These are phyloP conservation scores for Abrus pulchellus DNA, from an alignment of 306 rosid species.

Conservation along the genomic window DNA sequence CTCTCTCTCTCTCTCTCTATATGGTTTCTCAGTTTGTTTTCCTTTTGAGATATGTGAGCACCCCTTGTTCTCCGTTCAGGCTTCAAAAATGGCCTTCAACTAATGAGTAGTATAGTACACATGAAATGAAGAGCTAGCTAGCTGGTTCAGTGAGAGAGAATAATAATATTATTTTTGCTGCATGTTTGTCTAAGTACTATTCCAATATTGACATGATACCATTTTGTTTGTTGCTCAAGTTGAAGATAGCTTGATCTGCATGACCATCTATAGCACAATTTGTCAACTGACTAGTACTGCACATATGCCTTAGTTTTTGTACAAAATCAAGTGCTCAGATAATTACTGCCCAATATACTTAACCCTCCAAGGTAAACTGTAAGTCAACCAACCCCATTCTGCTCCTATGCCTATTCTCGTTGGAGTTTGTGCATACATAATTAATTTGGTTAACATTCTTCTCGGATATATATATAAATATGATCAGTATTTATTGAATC, in stretches of 20 bases:
- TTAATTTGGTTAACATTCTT: neutral
- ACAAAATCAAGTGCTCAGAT: conserved; percentile 20
- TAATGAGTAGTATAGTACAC: conserved; percentile 5
- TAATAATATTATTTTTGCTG: neutral
- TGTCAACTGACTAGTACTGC: conserved; percentile 29
- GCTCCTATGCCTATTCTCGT: neutral
- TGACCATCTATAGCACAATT: conserved; percentile 8
- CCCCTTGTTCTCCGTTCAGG: conserved; percentile 9
- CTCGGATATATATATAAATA: neutral
- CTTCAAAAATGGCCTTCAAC: conserved; percentile 38
- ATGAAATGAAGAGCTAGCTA: conserved; percentile 15
- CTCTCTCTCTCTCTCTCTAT: neutral
- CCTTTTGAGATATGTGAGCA: conserved; percentile 9
- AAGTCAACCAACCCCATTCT: neutral
- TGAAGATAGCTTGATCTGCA: conserved; percentile 22
- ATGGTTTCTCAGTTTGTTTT: neutral
- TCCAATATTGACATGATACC: conserved; percentile 19
- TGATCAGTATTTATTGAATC: neutral
- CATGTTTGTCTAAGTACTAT: conserved; percentile 40
- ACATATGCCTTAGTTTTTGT: conserved; percentile 17
- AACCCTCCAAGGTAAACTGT: conserved; percentile 13
- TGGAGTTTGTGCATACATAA: neutral
- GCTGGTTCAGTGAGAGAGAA: conserved; percentile 30
- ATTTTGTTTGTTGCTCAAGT: conserved; percentile 32
- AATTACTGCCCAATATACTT: neutral